These are phyloP conservation scores for Chrysosporium keratinophilum DNA, from an alignment of 2,329 filamentous ascomycete species.

Conservation along the genomic window DNA sequence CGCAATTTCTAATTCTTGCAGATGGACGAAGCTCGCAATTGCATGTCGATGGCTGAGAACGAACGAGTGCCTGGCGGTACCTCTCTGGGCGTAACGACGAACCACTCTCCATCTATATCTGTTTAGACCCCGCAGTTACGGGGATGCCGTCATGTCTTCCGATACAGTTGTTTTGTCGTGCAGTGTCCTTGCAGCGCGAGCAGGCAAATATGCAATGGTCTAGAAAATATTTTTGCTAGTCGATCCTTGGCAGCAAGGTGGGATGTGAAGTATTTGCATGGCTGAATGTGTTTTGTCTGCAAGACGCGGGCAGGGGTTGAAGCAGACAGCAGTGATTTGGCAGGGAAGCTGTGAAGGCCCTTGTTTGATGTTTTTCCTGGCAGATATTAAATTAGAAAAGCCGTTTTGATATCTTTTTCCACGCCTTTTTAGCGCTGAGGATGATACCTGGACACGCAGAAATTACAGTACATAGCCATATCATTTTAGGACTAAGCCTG, in stretches of 20 bases:
- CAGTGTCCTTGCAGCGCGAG: neutral
- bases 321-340: conserved; percentile 1
- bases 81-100: neutral
- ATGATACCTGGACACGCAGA: too few relatives aligned
- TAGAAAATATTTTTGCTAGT: conserved; percentile 1
- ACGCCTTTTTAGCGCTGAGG: too few relatives aligned
- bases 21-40: neutral
- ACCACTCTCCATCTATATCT: neutral
- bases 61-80: neutral
- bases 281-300: conserved; percentile 4
- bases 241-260: conserved; percentile 8
- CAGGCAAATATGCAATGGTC: neutral
- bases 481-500: neutral
- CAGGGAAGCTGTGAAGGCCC: neutral
- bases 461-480: too few relatives aligned
- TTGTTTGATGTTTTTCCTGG: conserved; percentile 1
- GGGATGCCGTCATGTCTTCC: conserved; percentile 3
- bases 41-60: neutral
- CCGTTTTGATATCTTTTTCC: too few relatives aligned
- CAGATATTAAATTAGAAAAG: too few relatives aligned
- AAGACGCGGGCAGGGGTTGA: conserved; percentile 1
- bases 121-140: conserved; percentile 2
- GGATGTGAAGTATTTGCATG: conserved; percentile 2
- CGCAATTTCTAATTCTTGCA: neutral
- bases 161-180: conserved; percentile 1